Evolutionary conservation across 2,329 filamentous ascomycete genomes (phyloP).

Genomic region (Diaporthe nobilis): DNA sequence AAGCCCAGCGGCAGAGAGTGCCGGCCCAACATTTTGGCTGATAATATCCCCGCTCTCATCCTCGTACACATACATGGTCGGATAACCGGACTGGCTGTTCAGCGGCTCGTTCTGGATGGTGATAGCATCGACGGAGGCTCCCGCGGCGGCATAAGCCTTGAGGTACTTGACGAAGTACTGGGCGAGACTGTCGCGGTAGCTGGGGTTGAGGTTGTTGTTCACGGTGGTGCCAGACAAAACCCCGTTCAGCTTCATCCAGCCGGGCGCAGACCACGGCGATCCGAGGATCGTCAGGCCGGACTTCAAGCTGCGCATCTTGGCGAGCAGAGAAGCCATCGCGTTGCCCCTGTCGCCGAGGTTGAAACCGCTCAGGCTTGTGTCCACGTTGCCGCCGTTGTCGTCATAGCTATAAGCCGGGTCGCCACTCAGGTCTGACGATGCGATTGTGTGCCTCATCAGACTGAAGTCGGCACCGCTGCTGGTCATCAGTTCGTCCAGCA

Average conservation of each 20-base stretch:
- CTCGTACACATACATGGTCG: conserved; percentile 56
- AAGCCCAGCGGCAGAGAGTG: conserved; percentile 55
- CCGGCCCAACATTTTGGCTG: conserved; percentile 55
- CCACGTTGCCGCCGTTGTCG: conserved; percentile 51
- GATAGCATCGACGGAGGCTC: conserved; percentile 57
- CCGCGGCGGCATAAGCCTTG: conserved; percentile 53
- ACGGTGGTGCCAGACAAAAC: conserved; percentile 52
- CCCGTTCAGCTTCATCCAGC: conserved; percentile 58
- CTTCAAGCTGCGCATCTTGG: conserved; percentile 53
- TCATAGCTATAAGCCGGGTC: conserved; percentile 58
- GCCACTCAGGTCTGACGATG: conserved; percentile 56
- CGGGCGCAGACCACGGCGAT: conserved; percentile 57
- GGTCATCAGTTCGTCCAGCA: conserved; percentile 55
- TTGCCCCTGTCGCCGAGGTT: conserved; percentile 55
- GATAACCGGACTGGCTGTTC: conserved; percentile 54
- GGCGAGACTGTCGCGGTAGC: conserved; percentile 53
- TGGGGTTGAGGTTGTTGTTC: conserved; percentile 56
- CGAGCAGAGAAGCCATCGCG: conserved; percentile 55
- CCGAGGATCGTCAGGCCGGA: conserved; percentile 55
- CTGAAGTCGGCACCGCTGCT: conserved; percentile 55
- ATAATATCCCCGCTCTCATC: conserved; percentile 56
- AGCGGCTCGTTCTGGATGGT: conserved; percentile 62
- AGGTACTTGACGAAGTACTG: conserved; percentile 60
- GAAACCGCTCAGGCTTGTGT: conserved; percentile 50
- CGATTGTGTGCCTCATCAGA: conserved; percentile 58